Base-by-base conservation (phyloP, 352 stramenopile species). In the Phytophthora hibernalis region DNA sequence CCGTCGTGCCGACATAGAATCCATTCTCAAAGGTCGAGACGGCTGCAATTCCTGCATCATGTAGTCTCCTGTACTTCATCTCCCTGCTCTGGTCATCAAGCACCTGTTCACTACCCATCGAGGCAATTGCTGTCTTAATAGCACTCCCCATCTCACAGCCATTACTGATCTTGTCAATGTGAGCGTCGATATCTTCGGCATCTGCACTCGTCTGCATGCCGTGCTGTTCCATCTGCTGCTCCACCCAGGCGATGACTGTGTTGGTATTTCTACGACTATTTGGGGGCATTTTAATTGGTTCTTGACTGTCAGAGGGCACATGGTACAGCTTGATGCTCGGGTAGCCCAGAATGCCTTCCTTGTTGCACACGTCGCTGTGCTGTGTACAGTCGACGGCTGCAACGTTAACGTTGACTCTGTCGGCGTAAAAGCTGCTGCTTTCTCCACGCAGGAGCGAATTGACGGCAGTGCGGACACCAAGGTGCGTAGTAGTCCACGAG, bases 401-500 rank as follows among this genome's bases (percentile, higher is more conserved):
- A 45, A 91, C 68, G 58, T 87, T 76, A 49, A 92, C 69, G 22
- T 56, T 72, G 35, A 67, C 54, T 43, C 70, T 88, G 20, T 86
- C 71, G 31, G 73, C 81, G 60, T 93, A 92, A 57, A 90, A 28
- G 74, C 66, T 2, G 81, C 82, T 20, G 91, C 74, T 22, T 89
- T 89, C 54, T 93, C 86, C 74, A 82, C 43, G 84, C 79, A 11
- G 84, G 85, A 43, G 86, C 86, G 40, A 95, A 91, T 28, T 90
- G 61, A 38, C 82, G 77, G 63, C 85, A 95, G 64, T 95, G 86
- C 22, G 82, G 83, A 35, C 86, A 95, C 86, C 84, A 93, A 9
- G 86, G 86, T 30, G 86, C 81, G 67, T 95, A 95, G 60, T 92
- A 95, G 58, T 93, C 83, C 30, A 95, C 80, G 50, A 92, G 51